A percentile compares a stretch with the other conserved stretches of the same genome.
Evolutionary conservation across 2,329 filamentous ascomycete species (phyloP).

Genomic region (Sclerotiophoma versabilis): DNA sequence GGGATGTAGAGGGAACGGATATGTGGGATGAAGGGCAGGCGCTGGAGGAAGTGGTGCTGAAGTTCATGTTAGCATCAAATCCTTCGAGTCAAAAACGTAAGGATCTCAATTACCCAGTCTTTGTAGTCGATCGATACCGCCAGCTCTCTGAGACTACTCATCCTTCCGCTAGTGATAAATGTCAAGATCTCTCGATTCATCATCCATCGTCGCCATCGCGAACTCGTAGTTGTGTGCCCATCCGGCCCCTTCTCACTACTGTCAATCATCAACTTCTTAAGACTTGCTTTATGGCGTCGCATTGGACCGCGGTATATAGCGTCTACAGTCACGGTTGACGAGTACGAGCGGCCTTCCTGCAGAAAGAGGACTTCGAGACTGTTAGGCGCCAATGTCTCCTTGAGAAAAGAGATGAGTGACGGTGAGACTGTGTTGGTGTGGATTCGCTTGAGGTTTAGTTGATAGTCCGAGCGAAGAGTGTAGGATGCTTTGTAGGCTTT

Average conservation of each 20-base stretch:
- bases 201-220: conserved; percentile 73
- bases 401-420: conserved; percentile 75
- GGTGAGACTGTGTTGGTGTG: conserved; percentile 77
- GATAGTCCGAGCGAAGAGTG: conserved; percentile 48
- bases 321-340: conserved; percentile 70
- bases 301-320: conserved; percentile 74
- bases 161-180: conserved; percentile 78
- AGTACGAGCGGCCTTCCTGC: conserved; percentile 67
- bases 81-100: neutral
- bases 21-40: conserved; percentile 73
- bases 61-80: conserved; percentile 15
- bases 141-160: conserved; percentile 74
- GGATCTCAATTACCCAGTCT: conserved; percentile 70
- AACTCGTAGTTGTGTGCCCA: conserved; percentile 47
- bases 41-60: conserved; percentile 79
- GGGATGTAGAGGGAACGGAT: conserved; percentile 76
- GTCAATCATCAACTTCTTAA: conserved; percentile 77
- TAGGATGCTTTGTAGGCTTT: conserved; percentile 50
- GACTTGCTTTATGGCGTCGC: conserved; percentile 72
- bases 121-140: conserved; percentile 75
- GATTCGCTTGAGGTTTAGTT: conserved; percentile 72
- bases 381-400: conserved; percentile 78
- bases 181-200: conserved; percentile 71
- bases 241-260: conserved; percentile 65
- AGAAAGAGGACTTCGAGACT: conserved; percentile 80